Evolutionary conservation across 2,329 filamentous ascomycete species (phyloP).

Genomic region (Exophiala sideris): DNA sequence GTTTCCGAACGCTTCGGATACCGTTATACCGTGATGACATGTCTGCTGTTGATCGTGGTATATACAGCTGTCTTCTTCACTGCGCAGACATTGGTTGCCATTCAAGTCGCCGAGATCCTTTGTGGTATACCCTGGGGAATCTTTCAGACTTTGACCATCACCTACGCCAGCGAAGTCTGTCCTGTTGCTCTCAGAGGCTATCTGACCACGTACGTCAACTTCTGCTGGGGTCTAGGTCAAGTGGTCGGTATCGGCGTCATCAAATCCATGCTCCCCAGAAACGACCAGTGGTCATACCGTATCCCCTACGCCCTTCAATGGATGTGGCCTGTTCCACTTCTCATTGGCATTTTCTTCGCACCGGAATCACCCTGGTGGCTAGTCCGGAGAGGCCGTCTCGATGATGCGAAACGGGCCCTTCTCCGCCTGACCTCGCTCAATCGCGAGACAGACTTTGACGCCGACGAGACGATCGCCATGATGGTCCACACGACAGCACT

Average conservation of each 20-base stretch:
- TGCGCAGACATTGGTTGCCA: constrained; percentile 44
- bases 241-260: constrained; percentile 52
- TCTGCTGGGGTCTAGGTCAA: constrained; percentile 43
- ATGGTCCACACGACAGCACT: constrained; percentile 86
- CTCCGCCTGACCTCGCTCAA: constrained; percentile 45
- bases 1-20: constrained; percentile 53
- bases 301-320: constrained; percentile 52
- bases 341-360: constrained; percentile 46
- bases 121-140: constrained; percentile 52
- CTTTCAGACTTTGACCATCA: constrained; percentile 49
- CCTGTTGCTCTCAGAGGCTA: constrained; percentile 45
- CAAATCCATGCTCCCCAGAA: constrained; percentile 44
- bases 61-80: constrained; percentile 53
- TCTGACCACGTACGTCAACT: constrained; percentile 44
- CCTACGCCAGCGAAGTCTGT: constrained; percentile 48
- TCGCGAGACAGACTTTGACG: constrained; percentile 67
- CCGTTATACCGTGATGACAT: constrained; percentile 49
- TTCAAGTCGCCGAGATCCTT: constrained; percentile 51
- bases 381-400: constrained; percentile 44
- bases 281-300: constrained; percentile 51
- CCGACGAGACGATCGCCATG: constrained; percentile 83
- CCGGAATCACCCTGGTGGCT: constrained; percentile 54
- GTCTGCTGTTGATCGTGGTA: constrained; percentile 44
- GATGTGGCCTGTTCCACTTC: constrained; percentile 53
- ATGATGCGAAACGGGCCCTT: constrained; percentile 46